These are phyloP conservation scores for Pythium dissotocum DNA, from an alignment of 352 stramenopile genomes.

Conservation along the genomic window DNA sequence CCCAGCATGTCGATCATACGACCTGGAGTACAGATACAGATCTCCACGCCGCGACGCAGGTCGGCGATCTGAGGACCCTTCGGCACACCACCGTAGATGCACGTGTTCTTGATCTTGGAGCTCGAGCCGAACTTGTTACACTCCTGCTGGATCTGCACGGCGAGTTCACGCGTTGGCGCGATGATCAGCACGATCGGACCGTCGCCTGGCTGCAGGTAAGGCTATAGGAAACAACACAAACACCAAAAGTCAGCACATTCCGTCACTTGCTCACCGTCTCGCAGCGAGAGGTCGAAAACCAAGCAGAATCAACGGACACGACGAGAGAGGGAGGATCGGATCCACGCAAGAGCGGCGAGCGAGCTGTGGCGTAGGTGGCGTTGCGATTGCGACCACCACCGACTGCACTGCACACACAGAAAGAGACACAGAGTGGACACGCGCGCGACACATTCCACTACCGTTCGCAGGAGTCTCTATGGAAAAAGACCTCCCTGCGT, in stretches of 20 bases:
- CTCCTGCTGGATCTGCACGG: constrained; percentile 99
- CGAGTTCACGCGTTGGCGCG: constrained; percentile 98
- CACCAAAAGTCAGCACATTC: constrained; percentile 30
- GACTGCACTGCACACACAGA: constrained; percentile 8
- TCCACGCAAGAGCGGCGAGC: constrained; percentile 22
- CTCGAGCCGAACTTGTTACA: constrained; percentile 98
- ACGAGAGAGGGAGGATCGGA: constrained; percentile 21
- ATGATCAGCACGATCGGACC: constrained; percentile 98
- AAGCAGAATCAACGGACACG: constrained; percentile 30
- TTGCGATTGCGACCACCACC: constrained; percentile 2
- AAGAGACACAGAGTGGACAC: constrained; percentile 9
- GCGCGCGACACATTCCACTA: constrained; percentile 2
- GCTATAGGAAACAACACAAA: constrained; percentile 47
- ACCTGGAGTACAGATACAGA: constrained; percentile 93
- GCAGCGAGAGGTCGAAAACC: constrained; percentile 11
- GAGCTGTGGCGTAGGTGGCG: constrained; percentile 14
- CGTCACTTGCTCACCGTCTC: constrained; percentile 8
- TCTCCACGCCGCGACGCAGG: constrained; percentile 77
- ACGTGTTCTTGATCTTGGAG: constrained; percentile 99
- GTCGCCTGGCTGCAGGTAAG: constrained; percentile 95
- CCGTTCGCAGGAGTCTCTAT: not conserved
- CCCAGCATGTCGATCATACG: constrained; percentile 98
- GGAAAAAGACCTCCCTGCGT: not conserved
- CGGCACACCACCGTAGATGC: constrained; percentile 98
- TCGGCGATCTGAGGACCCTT: constrained; percentile 92